Percentiles rank a stretch among this genome's conserved stretches.
Evolutionary conservation across 1,284 basidiomycete genomes (phyloP).

Genomic region (Pisolithus thermaeus): DNA sequence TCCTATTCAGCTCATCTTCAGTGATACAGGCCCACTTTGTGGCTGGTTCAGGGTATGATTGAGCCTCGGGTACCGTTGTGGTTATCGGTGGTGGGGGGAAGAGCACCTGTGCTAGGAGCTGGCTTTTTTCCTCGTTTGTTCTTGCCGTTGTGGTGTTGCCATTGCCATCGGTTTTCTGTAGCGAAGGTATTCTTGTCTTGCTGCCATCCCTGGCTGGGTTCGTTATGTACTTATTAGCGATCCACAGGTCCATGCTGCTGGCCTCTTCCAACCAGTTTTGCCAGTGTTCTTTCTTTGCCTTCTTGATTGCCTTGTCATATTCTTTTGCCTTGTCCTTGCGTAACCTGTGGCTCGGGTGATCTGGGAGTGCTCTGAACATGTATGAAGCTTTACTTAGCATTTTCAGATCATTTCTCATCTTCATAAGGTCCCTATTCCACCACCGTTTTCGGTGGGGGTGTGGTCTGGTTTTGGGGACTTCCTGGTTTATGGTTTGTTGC

Average conservation of each 20-base stretch:
- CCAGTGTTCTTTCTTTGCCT: constrained; percentile 32
- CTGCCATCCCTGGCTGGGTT: constrained; percentile 26
- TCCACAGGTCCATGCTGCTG: constrained; percentile 26
- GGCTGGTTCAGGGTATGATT: constrained; percentile 13
- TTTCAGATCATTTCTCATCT: constrained; percentile 9
- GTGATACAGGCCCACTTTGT: constrained; percentile 11
- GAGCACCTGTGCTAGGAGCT: constrained; percentile 25
- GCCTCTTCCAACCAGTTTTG: constrained; percentile 29
- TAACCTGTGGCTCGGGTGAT: constrained; percentile 21
- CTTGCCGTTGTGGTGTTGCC: constrained; percentile 2
- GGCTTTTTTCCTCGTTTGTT: constrained; percentile 26
- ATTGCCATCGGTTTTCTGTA: constrained; percentile 4
- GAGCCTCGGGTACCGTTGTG: constrained; percentile 3
- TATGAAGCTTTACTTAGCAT: constrained; percentile 3
- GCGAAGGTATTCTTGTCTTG: constrained; percentile 26
- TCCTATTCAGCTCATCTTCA: constrained; percentile 14
- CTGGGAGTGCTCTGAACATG: constrained; percentile 1
- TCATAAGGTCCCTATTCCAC: constrained; percentile 26
- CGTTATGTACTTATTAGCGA: constrained; percentile 26
- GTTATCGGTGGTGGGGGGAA: constrained; percentile 24
- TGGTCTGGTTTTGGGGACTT: constrained; percentile 19
- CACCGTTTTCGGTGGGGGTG: constrained; percentile 24
- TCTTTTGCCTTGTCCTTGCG: constrained; percentile 12
- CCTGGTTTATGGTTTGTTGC: neutral
- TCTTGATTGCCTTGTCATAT: constrained; percentile 27